Base-by-base conservation (phyloP, 768 basidiomycete genomes). In the Kwoniella sp. region DNA sequence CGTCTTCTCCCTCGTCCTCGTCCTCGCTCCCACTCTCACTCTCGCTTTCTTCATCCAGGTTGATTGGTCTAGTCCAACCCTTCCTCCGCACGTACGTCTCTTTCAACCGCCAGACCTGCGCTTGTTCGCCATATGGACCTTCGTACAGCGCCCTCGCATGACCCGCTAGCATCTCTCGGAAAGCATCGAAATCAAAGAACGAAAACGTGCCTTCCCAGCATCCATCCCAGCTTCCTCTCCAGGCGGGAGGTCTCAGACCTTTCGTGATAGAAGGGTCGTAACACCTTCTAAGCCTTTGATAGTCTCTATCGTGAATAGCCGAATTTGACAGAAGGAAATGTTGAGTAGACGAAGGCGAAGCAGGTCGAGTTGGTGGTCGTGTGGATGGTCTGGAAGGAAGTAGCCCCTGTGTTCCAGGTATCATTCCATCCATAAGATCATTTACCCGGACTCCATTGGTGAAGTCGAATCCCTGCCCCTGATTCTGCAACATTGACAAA, bases 61-160 rank as follows among this genome's bases (percentile, higher is more conserved):
- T 26, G 3, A 30, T 9, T 6, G 22, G 46, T 21, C 29, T 58
- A 7, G 57, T 36, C 65, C 65, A 67, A 2, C 51, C 36, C 22
- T 57, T 70, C 17, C 57, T 67, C 58, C 75, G 55, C 4, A 79
- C 74, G 51, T 60, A 77, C 9, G 76, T 77, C 60, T 79, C 76
- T 9, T 49, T 73, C 25, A 96, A 80, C 72, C 87, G 88, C 92
- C 92, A 95, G 0, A 91, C 91, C 74, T 96, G 93, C 19, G 86
- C 87, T 78, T 97, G 92, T 69, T 88, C 86, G 0, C 89, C 91
- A 26, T 90, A 87, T 52, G 87, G 82, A 49, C 88, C 88, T 47
- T 86, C 85, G 69, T 90, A 86, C n/a, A 95, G 80, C 9, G 90
- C 91, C 7, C 85, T 83, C n/a, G 90, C 44, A 40, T 78, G 71